Evolutionary conservation across 75 land plant species (phyloP).

Genomic region (Chamaecyparis obtusa): DNA sequence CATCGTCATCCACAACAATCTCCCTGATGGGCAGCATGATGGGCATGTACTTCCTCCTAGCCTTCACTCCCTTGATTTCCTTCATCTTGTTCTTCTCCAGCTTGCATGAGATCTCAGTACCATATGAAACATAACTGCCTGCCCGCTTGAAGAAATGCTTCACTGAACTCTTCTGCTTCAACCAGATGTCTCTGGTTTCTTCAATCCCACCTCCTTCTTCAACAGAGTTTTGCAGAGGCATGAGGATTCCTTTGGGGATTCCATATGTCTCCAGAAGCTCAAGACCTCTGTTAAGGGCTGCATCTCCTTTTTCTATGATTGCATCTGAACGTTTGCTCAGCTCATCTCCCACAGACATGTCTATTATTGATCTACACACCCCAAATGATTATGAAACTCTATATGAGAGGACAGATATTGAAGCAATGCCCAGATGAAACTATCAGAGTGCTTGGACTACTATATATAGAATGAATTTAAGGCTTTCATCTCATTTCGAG

Average conservation of each 20-base stretch:
- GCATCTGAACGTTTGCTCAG: neutral
- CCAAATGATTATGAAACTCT: neutral
- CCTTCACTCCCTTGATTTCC: slow-evolving; percentile 12
- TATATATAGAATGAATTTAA: no score
- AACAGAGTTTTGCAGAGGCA: slow-evolving; percentile 11
- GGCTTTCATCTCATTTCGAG: neutral
- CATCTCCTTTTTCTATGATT: neutral
- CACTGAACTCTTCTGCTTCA: slow-evolving; percentile 11
- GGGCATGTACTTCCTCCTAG: neutral
- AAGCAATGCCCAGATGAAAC: neutral
- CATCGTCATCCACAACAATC: slow-evolving; percentile 7
- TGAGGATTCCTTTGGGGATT: neutral
- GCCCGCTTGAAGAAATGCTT: slow-evolving; percentile 12
- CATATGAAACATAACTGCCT: slow-evolving; percentile 1
- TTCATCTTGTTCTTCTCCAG: slow-evolving; percentile 14
- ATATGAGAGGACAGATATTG: neutral
- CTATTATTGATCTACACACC: neutral
- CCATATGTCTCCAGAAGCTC: neutral
- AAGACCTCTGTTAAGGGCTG: neutral
- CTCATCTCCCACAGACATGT: neutral
- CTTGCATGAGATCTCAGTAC: slow-evolving; percentile 4
- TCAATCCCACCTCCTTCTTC: slow-evolving; percentile 20
- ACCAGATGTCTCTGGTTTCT: slow-evolving; percentile 21
- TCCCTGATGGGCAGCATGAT: neutral
- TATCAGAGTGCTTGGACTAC: fast-evolving